Conservation (phyloP, 2,329 filamentous ascomycete genomes). For the Monascus ruber region DNA sequence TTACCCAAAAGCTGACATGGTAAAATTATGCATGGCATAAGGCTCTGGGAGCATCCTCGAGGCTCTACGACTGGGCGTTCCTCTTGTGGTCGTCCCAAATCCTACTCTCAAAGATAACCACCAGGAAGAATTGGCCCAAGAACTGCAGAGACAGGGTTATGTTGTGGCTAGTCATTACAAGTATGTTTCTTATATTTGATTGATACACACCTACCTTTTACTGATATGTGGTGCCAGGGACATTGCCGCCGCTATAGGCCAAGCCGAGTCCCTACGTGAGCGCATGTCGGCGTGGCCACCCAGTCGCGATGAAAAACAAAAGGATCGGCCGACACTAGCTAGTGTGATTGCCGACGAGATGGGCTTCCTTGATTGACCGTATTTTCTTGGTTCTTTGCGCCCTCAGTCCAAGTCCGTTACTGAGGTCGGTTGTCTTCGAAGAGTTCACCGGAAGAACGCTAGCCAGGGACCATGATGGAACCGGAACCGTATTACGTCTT, state of each 20-base stretch:
- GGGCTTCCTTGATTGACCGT: constrained; percentile 40
- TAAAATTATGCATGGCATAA: constrained; percentile 23
- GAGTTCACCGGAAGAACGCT: too few relatives aligned
- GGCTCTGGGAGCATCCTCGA: constrained; percentile 85
- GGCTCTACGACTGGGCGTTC: constrained; percentile 59
- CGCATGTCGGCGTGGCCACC: constrained; percentile 40
- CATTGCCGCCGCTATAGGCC: constrained; percentile 35
- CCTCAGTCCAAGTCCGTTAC: too few relatives aligned
- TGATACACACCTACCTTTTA: constrained; percentile 2
- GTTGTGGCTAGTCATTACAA: constrained; percentile 58
- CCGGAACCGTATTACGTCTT: too few relatives aligned
- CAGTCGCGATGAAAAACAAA: constrained; percentile 32
- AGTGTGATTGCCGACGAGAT: constrained; percentile 48
- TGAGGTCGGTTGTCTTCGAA: too few relatives aligned
- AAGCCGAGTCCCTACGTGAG: constrained; percentile 37
- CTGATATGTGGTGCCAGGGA: constrained; percentile 25
- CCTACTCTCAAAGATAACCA: constrained; percentile 74
- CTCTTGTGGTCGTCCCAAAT: constrained; percentile 86
- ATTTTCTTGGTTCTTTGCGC: too few relatives aligned
- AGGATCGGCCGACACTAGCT: constrained; percentile 33
- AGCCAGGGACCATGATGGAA: too few relatives aligned
- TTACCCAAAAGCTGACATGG: too few relatives aligned
- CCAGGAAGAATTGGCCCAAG: constrained; percentile 72
- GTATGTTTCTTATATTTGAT: constrained; percentile 35
- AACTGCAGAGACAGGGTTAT: constrained; percentile 64